Conservation (phyloP, 495 filamentous ascomycete species). For the Penicillium diatomitis region DNA sequence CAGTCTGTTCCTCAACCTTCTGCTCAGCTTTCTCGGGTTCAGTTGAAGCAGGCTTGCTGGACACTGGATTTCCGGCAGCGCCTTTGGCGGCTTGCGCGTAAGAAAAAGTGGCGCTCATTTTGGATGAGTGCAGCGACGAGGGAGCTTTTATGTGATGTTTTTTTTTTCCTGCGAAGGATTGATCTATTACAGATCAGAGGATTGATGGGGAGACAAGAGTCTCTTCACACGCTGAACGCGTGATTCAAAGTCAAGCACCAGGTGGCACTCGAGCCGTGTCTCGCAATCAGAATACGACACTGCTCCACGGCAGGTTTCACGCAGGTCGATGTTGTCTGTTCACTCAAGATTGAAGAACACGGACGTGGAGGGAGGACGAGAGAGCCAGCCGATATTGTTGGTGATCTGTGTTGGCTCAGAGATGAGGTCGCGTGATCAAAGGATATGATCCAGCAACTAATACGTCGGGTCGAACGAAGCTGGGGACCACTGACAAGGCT, state of each 20-base stretch:
- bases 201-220: slow-evolving; percentile 14
- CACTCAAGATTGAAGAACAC: slow-evolving; percentile 1
- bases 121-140: slow-evolving; percentile 5
- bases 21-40: slow-evolving; percentile 20
- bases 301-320: no score
- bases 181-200: slow-evolving; percentile 23
- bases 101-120: slow-evolving; percentile 51
- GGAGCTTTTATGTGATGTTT: slow-evolving; percentile 4
- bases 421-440: no score
- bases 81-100: slow-evolving; percentile 95
- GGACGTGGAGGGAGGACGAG: no score
- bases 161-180: neutral
- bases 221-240: slow-evolving; percentile 13
- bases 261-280: slow-evolving; percentile 13
- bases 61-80: slow-evolving; percentile 34
- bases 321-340: neutral
- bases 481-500: no score
- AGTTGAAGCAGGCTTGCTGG: slow-evolving; percentile 28
- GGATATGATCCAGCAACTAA: no score
- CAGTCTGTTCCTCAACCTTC: slow-evolving; percentile 22
- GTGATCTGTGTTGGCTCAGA: no score
- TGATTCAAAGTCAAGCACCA: slow-evolving; percentile 21
- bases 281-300: no score
- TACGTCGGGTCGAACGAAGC: no score
- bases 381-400: no score